Conservation (phyloP, 345 rosid genomes). For the Erucastrum elatum region DNA sequence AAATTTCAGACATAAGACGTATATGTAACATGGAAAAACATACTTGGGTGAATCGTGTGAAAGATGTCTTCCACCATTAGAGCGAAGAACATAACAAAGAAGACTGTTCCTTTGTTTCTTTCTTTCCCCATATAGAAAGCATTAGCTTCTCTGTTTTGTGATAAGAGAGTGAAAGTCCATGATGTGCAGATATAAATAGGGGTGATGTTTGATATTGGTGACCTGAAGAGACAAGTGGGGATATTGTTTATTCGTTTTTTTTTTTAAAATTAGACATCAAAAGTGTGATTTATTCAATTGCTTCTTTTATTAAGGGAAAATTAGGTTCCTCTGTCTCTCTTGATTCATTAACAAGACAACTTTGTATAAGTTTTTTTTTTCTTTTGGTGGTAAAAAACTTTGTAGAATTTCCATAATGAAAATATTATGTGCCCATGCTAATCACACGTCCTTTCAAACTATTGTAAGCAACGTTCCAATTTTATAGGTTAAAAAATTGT, state of each 20-base stretch:
- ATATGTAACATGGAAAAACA: constrained; percentile 19
- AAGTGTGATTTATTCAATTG: neutral
- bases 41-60: constrained; percentile 17
- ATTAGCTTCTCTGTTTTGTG: neutral
- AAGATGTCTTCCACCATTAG: constrained; percentile 23
- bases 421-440: neutral
- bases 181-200: constrained; percentile 25
- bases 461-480: neutral
- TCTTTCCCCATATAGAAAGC: constrained; percentile 14
- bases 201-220: neutral
- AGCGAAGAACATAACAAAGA: constrained; percentile 12
- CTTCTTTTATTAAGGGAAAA: neutral
- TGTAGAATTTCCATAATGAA: neutral
- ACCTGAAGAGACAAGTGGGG: constrained; percentile 21
- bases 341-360: neutral
- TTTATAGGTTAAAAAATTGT: too few relatives aligned
- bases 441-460: neutral
- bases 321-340: neutral
- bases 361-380: too few relatives aligned
- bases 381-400: too few relatives aligned
- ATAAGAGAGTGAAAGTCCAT: constrained; percentile 15
- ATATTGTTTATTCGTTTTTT: neutral
- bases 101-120: constrained; percentile 16
- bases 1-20: neutral
- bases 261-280: neutral